Evolutionary conservation across 2,329 filamentous ascomycete genomes (phyloP).

Genomic region (Chaetomiaceae sp.): DNA sequence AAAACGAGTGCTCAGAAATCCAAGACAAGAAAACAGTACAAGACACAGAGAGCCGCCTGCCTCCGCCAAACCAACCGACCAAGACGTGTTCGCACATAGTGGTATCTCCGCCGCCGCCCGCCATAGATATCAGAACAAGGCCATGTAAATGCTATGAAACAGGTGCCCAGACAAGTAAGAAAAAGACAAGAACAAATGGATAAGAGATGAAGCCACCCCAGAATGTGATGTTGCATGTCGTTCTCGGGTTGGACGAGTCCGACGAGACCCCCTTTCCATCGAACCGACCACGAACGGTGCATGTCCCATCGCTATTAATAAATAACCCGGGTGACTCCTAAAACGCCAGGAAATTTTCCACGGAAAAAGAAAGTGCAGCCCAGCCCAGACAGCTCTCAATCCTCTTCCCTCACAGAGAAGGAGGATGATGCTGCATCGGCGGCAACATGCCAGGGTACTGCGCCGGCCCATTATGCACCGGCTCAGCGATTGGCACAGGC

Average conservation of each 20-base stretch:
- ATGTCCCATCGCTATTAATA: no score
- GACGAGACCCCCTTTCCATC: no score
- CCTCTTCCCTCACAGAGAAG: not conserved
- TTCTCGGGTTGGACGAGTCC: no score
- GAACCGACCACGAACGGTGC: no score
- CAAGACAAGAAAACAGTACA: not conserved
- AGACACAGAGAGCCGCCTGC: not conserved
- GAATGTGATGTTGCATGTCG: no score
- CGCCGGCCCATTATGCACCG: not conserved
- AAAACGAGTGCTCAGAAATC: not conserved
- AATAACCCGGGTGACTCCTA: not conserved
- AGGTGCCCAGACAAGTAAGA: not conserved
- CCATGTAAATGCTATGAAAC: slow-evolving; percentile 15
- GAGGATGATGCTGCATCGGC: slow-evolving; percentile 13
- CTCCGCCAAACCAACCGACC: not conserved
- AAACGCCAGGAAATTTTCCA: not conserved
- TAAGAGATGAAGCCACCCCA: not conserved
- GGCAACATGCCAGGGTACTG: slow-evolving; percentile 6
- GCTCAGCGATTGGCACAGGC: not conserved
- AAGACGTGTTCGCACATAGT: slow-evolving; percentile 15
- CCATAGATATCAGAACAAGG: slow-evolving; percentile 1
- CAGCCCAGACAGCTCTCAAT: no score
- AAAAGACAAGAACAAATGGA: not conserved
- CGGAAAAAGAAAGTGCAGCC: no score
- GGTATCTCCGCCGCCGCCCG: slow-evolving; percentile 21